Evolutionary conservation across 108 stramenopile species (phyloP).

Genomic region (Thalassiosira profunda): DNA sequence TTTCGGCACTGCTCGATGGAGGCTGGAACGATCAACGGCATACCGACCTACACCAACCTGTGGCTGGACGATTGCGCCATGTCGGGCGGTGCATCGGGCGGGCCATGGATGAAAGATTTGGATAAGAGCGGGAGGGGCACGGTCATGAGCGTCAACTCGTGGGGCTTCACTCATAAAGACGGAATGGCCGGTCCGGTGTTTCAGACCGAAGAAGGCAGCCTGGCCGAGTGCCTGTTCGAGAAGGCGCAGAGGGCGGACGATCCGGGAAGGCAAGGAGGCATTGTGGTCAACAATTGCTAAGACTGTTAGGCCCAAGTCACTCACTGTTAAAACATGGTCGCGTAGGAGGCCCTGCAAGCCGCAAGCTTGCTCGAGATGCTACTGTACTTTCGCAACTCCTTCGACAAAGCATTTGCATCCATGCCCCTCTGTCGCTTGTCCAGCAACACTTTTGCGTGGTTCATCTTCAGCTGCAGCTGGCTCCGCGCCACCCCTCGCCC

Average conservation of each 20-base stretch:
- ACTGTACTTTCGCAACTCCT: too few relatives aligned
- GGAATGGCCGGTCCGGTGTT: slow-evolving; percentile 30
- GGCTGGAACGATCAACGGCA: slow-evolving; percentile 8
- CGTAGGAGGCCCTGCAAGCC: too few relatives aligned
- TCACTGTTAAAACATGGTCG: too few relatives aligned
- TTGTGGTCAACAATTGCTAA: slow-evolving; percentile 19
- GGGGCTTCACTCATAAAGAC: slow-evolving; percentile 22
- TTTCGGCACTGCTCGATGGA: slow-evolving; percentile 24
- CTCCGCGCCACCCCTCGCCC: too few relatives aligned
- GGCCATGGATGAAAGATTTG: slow-evolving; percentile 15
- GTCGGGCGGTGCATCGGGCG: slow-evolving; percentile 24
- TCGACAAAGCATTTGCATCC: too few relatives aligned
- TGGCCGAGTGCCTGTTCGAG: slow-evolving; percentile 26
- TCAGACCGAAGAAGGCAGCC: slow-evolving; percentile 12
- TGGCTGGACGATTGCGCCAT: slow-evolving; percentile 29
- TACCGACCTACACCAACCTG: slow-evolving; percentile 24
- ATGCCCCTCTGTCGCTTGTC: too few relatives aligned
- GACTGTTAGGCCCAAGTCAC: too few relatives aligned
- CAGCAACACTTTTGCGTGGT: too few relatives aligned
- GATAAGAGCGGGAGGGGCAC: slow-evolving; percentile 14
- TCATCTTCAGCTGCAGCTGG: too few relatives aligned
- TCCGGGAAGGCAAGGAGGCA: slow-evolving; percentile 13
- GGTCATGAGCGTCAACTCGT: slow-evolving; percentile 9
- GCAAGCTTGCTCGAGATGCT: too few relatives aligned
- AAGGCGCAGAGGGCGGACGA: slow-evolving; percentile 15